Percentiles rank a stretch among this genome's conserved stretches.
These are phyloP conservation scores for Phlegmacium glaucopus DNA, from an alignment of 768 basidiomycete genomes.

Conservation along the genomic window DNA sequence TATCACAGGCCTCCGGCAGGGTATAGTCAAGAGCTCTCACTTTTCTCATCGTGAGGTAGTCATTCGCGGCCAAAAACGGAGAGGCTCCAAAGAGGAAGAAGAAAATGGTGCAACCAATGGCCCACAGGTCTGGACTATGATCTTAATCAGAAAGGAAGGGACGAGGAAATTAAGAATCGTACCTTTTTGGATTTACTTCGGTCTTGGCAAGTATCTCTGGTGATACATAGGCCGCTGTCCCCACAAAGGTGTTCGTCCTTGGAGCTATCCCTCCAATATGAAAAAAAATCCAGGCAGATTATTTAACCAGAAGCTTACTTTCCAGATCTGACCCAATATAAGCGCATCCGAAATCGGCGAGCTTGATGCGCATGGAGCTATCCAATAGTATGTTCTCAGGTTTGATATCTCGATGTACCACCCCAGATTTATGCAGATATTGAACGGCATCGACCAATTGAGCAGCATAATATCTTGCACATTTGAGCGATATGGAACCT, in stretches of 20 bases:
- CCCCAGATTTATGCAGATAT: conserved; percentile 87
- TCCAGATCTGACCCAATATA: conserved; percentile 59
- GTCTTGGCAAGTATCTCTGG: conserved; percentile 52
- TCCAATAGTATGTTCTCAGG: conserved; percentile 93
- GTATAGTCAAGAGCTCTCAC: conserved; percentile 85
- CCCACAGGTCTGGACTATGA: conserved; percentile 89
- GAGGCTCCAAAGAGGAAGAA: conserved; percentile 92
- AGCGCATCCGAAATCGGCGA: conserved; percentile 97
- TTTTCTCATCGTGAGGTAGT: conserved; percentile 94
- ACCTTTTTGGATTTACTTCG: conserved; percentile 78
- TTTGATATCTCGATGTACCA: conserved; percentile 89
- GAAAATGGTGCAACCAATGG: conserved; percentile 89
- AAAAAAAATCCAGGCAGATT: conserved; percentile 1
- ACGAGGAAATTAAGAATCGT: conserved; percentile 1
- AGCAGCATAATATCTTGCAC: conserved; percentile 82
- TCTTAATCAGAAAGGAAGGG: conserved; percentile 6
- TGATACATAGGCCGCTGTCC: conserved; percentile 25
- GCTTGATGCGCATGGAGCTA: conserved; percentile 78
- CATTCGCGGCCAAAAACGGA: conserved; percentile 87
- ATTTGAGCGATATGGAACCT: conserved; percentile 82
- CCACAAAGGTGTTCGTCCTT: conserved; percentile 31
- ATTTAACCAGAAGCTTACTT: conserved; percentile 34
- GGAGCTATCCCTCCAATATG: conserved; percentile 14
- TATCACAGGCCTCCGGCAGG: conserved; percentile 84
- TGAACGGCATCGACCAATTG: conserved; percentile 86